Evolutionary conservation across 495 filamentous ascomycete species (phyloP), one percentile per base, ranked within the genome.

Genomic region (Xylaria flabelliformis): DNA sequence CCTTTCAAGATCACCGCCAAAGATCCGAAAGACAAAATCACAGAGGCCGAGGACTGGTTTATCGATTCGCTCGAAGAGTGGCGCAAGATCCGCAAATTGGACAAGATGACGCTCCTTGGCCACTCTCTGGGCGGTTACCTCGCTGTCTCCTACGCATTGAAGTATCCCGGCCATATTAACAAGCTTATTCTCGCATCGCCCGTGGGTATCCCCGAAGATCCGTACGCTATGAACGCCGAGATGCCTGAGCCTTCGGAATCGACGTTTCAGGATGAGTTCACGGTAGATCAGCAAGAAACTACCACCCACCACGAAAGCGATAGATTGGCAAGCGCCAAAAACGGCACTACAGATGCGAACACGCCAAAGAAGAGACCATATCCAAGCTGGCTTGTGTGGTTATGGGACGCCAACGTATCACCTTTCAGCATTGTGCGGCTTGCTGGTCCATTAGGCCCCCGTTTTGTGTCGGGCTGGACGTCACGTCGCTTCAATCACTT

Each of bases 351-450:
- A 24, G 73, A 73, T 41, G 72, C 73, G 48, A 73, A 70, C 48
- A 74, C 79, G 48, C 78, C 81, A 9, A 75, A 77, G 21, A 84
- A 84, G 63, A 86, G 92, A 5, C 91, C 91, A 21, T 74, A 93
- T 15, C 92, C 94, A 0, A 91, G 91, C 79, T 97, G 94, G 94
- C 84, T 98, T 21, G 89, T 90, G 39, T 97, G 93, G 79, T 87
- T 99, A 44, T 99, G 96, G 96, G 96, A 99, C 71, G 93, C 94
- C 73, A 99, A 99, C 77, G 91, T 99, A 73, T 97, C 94, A 0
- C 96, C 97, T 21, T 99, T 99, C 80, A 93, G 90, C 72, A 81
- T 99, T 21, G 88, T 99, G 10, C 92, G 96, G 66, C 91, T 95
- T 87, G 83, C 93, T 12, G 96, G 96, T n/a, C 96, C 96, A 0